Evolutionary conservation across 1,284 basidiomycete genomes (phyloP).

Genomic region (Apiotrichum mycotoxinovorans): DNA sequence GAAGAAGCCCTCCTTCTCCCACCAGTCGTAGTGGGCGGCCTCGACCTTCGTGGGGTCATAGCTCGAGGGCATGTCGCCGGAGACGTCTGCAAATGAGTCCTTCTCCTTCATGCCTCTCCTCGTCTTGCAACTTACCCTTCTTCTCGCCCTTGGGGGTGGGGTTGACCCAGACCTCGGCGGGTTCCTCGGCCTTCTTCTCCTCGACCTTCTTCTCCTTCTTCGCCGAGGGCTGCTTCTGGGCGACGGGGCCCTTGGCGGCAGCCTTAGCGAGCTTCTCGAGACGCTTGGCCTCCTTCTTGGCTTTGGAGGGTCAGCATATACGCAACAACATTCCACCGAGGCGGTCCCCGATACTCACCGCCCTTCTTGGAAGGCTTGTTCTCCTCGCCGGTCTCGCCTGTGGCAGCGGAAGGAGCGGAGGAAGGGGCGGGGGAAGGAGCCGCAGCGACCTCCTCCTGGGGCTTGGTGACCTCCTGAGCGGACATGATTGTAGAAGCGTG

Average conservation of each 20-base stretch:
- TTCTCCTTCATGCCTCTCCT: neutral
- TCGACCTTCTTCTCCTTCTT: constrained; percentile 73
- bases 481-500: constrained; percentile 21
- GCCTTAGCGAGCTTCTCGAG: constrained; percentile 60
- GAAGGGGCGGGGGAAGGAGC: constrained; percentile 15
- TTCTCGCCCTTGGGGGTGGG: constrained; percentile 82
- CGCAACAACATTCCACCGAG: no score
- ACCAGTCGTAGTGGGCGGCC: constrained; percentile 98
- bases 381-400: constrained; percentile 16
- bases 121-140: constrained; percentile 62
- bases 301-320: constrained; percentile 21
- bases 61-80: constrained; percentile 63
- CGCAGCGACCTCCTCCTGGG: constrained; percentile 30
- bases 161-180: constrained; percentile 67
- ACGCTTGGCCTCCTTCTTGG: constrained; percentile 68
- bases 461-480: constrained; percentile 31
- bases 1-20: constrained; percentile 87
- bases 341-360: constrained; percentile 29
- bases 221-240: constrained; percentile 50
- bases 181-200: constrained; percentile 59
- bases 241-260: constrained; percentile 55
- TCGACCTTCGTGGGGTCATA: constrained; percentile 97
- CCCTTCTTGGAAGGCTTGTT: constrained; percentile 36
- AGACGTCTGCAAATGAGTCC: constrained; percentile 62
- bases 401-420: constrained; percentile 4